Conservation (phyloP, 306 rosid species). For the Macrotyloma uniflorum region DNA sequence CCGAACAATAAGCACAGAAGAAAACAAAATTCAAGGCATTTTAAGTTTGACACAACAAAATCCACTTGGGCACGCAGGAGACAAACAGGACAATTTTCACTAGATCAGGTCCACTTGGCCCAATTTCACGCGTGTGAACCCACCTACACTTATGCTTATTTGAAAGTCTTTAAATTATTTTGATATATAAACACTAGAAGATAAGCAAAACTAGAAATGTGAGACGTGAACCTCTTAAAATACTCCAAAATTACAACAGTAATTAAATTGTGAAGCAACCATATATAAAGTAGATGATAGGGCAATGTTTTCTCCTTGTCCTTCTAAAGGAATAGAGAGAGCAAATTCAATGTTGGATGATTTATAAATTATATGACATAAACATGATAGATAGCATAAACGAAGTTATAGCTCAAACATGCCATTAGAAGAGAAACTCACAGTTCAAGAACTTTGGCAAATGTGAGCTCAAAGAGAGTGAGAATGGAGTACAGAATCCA, state of each 20-base stretch:
- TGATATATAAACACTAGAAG: background rate
- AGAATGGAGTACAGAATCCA: constrained; percentile 91
- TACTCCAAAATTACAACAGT: background rate
- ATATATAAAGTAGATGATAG: background rate
- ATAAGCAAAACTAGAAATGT: background rate
- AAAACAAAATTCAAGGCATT: background rate
- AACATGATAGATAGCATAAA: background rate
- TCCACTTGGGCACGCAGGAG: background rate
- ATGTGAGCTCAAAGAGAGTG: constrained; percentile 90
- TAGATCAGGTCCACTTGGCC: background rate
- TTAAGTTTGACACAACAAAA: background rate
- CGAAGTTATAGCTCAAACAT: background rate
- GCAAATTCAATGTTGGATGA: background rate
- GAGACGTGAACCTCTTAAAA: background rate
- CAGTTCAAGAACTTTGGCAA: constrained; percentile 82
- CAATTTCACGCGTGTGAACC: background rate
- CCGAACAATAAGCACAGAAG: background rate
- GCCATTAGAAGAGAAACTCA: constrained; percentile 36
- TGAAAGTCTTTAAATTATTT: background rate
- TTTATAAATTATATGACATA: background rate
- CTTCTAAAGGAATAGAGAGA: background rate
- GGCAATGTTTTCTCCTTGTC: background rate
- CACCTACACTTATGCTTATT: background rate
- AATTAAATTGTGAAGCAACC: background rate
- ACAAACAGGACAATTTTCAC: background rate